phyloP scores from a whole-genome alignment of 257 asterid species.

The Gentiana macrophylla region DNA sequence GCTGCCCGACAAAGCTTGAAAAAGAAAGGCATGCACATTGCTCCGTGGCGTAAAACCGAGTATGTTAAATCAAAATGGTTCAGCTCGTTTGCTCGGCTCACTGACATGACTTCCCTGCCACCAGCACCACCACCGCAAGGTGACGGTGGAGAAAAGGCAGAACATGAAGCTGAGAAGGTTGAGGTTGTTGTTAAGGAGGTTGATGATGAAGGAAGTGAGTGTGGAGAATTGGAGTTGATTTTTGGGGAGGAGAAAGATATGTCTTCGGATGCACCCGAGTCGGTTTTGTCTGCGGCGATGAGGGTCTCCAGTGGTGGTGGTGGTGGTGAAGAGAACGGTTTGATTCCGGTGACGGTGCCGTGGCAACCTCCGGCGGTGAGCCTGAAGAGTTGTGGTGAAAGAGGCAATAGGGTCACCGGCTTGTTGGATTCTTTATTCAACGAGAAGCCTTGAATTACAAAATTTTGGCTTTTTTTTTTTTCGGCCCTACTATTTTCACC shows the following conservation, averaged over 20 bases:
- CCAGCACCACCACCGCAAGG: constrained; percentile 20
- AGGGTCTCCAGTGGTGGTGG: constrained; percentile 3
- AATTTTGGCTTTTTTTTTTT: constrained; percentile 16
- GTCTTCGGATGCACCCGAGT: constrained; percentile 10
- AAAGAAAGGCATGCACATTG: constrained; percentile 91
- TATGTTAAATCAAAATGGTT: constrained; percentile 82
- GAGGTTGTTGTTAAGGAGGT: neutral
- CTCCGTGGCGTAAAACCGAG: constrained; percentile 94
- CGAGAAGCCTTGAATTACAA: constrained; percentile 43
- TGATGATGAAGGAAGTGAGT: constrained; percentile 26
- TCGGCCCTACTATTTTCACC: neutral
- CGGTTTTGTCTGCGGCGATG: constrained; percentile 26
- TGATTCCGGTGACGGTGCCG: constrained; percentile 19
- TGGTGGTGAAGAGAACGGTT: constrained; percentile 17
- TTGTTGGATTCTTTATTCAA: constrained; percentile 69
- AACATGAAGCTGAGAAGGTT: constrained; percentile 5
- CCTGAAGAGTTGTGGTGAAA: constrained; percentile 43
- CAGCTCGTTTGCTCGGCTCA: constrained; percentile 28
- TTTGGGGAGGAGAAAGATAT: constrained; percentile 36
- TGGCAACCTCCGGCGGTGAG: constrained; percentile 86
- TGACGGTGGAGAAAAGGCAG: constrained; percentile 12
- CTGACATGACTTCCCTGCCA: no score
- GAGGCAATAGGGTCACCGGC: constrained; percentile 68
- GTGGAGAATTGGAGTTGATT: constrained; percentile 54
- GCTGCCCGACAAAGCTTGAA: constrained; percentile 70